These are phyloP conservation scores for Suillus tomentosus DNA, from an alignment of 768 basidiomycete genomes.

Conservation along the genomic window DNA sequence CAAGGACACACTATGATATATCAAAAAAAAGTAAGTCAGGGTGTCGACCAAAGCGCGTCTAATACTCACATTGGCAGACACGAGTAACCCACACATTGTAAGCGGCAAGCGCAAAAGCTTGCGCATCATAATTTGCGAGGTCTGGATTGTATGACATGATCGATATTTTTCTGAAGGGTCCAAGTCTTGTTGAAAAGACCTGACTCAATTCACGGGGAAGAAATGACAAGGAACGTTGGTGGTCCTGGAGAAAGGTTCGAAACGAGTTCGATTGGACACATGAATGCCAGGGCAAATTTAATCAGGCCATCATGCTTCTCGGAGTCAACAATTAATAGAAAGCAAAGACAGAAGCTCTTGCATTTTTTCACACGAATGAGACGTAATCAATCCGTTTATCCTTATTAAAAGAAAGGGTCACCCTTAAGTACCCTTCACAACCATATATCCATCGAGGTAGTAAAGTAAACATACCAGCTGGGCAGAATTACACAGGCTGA, in stretches of 20 bases:
- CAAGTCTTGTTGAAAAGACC: background rate
- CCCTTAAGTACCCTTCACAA: background rate
- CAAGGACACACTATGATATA: slow-evolving; percentile 3
- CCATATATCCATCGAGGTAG: background rate
- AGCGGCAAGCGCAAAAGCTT: background rate
- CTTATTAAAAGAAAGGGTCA: background rate
- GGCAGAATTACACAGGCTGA: background rate
- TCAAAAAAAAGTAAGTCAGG: background rate
- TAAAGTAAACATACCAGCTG: background rate
- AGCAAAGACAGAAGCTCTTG: background rate
- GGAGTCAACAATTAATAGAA: background rate
- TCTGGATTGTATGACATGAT: background rate
- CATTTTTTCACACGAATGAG: background rate
- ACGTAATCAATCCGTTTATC: background rate
- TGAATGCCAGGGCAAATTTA: background rate
- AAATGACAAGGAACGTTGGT: background rate
- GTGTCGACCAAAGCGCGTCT: background rate
- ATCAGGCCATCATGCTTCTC: slow-evolving; percentile 4
- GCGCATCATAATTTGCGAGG: background rate
- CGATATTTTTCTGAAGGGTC: background rate
- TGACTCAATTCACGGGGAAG: background rate
- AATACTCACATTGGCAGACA: slow-evolving; percentile 5
- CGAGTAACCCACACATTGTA: background rate
- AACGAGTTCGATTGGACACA: background rate
- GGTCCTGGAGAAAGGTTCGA: background rate